Evolutionary conservation across 2,329 filamentous ascomycete genomes (phyloP).

Genomic region (Fusarium napiforme): DNA sequence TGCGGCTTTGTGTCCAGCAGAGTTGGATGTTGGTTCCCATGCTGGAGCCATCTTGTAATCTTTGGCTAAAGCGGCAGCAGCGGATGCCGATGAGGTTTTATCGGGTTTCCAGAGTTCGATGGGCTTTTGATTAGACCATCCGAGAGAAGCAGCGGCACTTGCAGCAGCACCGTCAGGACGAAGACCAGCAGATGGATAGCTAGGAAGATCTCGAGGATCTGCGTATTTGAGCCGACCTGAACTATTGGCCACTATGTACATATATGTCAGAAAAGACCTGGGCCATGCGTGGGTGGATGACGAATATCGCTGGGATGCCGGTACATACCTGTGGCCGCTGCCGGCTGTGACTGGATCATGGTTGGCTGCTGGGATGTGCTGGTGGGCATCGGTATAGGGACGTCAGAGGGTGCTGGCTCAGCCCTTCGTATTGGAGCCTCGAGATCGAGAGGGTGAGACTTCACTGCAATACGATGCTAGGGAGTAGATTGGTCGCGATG

Average conservation of each 20-base stretch:
- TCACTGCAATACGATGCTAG: slow-evolving; percentile 2
- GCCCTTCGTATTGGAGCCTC: slow-evolving; percentile 33
- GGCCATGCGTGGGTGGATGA: slow-evolving; percentile 20
- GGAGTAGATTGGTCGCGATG: slow-evolving; percentile 10
- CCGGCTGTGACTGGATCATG: slow-evolving; percentile 44
- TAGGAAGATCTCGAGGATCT: slow-evolving; percentile 76
- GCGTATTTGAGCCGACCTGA: slow-evolving; percentile 73
- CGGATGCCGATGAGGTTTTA: slow-evolving; percentile 62
- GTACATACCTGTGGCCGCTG: slow-evolving; percentile 42
- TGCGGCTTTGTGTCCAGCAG: slow-evolving; percentile 79
- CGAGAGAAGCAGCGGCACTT: slow-evolving; percentile 78
- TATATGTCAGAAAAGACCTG: slow-evolving; percentile 22
- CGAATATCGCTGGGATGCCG: slow-evolving; percentile 11
- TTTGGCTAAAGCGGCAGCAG: slow-evolving; percentile 56
- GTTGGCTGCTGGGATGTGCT: slow-evolving; percentile 38
- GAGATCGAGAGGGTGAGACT: slow-evolving; percentile 16
- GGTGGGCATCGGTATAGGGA: slow-evolving; percentile 29
- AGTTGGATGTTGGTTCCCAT: slow-evolving; percentile 72
- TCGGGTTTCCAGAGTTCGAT: slow-evolving; percentile 75
- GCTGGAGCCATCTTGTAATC: slow-evolving; percentile 58
- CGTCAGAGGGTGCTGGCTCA: slow-evolving; percentile 17
- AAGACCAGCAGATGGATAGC: slow-evolving; percentile 76
- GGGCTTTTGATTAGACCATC: slow-evolving; percentile 75
- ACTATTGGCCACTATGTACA: slow-evolving; percentile 42
- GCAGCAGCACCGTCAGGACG: slow-evolving; percentile 69